Evolutionary conservation across 192 early-diverging fungal species (phyloP).

Genomic region (Coemansia sp.): DNA sequence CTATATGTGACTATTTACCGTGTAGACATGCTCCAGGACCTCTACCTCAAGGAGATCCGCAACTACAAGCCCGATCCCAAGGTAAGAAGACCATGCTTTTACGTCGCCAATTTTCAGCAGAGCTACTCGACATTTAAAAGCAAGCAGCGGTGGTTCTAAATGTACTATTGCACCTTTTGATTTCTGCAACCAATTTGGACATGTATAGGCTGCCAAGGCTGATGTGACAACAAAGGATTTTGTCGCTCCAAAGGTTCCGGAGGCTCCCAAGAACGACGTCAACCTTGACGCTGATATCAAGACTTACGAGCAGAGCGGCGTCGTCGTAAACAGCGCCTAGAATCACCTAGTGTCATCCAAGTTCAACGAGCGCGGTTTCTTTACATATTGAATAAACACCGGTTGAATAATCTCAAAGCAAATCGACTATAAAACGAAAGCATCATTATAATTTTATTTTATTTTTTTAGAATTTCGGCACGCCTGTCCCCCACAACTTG

Average conservation of each 20-base stretch:
- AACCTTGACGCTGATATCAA: conserved; percentile 39
- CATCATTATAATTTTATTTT: too few species aligned
- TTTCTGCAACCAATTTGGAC: neutral
- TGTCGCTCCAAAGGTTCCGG: conserved; percentile 37
- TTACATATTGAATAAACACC: neutral
- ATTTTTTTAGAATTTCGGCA: too few species aligned
- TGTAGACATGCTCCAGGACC: conserved; percentile 47
- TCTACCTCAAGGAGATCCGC: conserved; percentile 54
- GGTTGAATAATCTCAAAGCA: too few species aligned
- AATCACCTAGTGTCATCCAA: neutral
- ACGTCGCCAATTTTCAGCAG: neutral
- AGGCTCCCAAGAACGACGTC: conserved; percentile 45
- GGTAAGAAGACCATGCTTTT: conserved; percentile 12
- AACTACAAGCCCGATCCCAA: conserved; percentile 46
- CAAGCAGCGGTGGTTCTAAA: neutral
- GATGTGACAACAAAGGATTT: conserved; percentile 47
- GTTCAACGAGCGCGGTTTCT: neutral
- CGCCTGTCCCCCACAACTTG: too few species aligned
- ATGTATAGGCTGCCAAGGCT: conserved; percentile 24
- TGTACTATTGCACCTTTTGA: too few species aligned
- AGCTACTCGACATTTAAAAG: neutral
- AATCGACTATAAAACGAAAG: too few species aligned
- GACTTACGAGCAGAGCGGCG: conserved; percentile 43
- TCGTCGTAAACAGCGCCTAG: neutral
- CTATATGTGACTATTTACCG: neutral